Conservation (phyloP, 1,284 basidiomycete species). For the Papiliotrema laurentii region DNA sequence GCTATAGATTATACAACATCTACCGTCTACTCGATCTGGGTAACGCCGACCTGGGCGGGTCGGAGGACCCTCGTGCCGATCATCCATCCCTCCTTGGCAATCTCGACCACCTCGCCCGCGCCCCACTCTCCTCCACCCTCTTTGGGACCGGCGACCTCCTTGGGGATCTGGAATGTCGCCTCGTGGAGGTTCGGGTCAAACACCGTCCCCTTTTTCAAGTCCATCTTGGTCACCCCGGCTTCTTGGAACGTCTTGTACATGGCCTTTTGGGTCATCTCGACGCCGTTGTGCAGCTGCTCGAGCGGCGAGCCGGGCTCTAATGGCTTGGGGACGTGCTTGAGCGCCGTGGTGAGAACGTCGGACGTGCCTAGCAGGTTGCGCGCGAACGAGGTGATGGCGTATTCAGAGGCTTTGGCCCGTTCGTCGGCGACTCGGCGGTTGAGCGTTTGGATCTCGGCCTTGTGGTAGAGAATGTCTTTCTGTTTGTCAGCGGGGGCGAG, state of each 20-base stretch:
- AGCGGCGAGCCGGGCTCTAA: slow-evolving; percentile 54
- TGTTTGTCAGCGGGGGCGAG: slow-evolving; percentile 37
- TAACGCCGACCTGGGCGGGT: slow-evolving; percentile 95
- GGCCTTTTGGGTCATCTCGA: slow-evolving; percentile 86
- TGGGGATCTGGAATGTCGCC: slow-evolving; percentile 89
- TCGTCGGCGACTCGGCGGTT: slow-evolving; percentile 86
- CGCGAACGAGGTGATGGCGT: slow-evolving; percentile 88
- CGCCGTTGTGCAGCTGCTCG: slow-evolving; percentile 72
- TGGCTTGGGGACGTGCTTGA: slow-evolving; percentile 68
- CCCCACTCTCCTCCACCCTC: slow-evolving; percentile 47
- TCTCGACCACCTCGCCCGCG: slow-evolving; percentile 85
- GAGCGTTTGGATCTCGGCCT: slow-evolving; percentile 93
- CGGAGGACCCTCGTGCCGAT: slow-evolving; percentile 88
- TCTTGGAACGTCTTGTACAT: slow-evolving; percentile 85
- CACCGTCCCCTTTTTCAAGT: slow-evolving; percentile 62
- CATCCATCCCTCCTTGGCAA: slow-evolving; percentile 85
- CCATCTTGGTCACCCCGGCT: slow-evolving; percentile 82
- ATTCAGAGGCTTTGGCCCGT: slow-evolving; percentile 86
- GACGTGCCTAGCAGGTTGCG: slow-evolving; percentile 83
- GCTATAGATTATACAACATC: no score
- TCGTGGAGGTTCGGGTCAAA: slow-evolving; percentile 96
- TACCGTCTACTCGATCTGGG: slow-evolving; percentile 49
- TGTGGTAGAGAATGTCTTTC: slow-evolving; percentile 78
- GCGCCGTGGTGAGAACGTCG: slow-evolving; percentile 84
- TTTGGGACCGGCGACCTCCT: slow-evolving; percentile 61